Percentiles rank a stretch among this genome's conserved stretches.
Conservation (phyloP, 371 early-diverging fungal genomes). For the Dichotomocladium elegans region DNA sequence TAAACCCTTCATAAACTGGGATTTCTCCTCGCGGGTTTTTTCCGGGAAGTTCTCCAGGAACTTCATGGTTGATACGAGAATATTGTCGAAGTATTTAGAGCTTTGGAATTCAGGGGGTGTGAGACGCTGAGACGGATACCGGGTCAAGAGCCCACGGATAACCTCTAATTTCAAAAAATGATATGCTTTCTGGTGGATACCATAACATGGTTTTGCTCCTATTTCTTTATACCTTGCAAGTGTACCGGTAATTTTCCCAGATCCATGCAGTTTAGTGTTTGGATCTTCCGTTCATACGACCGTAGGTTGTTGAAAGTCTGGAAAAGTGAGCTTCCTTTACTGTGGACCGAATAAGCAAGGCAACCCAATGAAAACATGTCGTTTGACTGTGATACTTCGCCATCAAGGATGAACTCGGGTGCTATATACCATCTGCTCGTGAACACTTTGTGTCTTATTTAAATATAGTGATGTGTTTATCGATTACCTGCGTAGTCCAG, state of each 20-base stretch:
- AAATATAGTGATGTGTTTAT: background rate
- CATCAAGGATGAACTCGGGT: slow-evolving; percentile 72
- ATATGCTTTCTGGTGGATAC: background rate
- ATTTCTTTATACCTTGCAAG: slow-evolving; percentile 38
- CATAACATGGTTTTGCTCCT: background rate
- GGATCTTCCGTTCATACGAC: slow-evolving; percentile 63
- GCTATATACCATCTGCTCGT: slow-evolving; percentile 37
- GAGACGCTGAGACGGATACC: slow-evolving; percentile 58
- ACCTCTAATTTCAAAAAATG: slow-evolving; percentile 29
- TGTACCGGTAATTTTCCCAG: slow-evolving; percentile 50
- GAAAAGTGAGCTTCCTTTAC: slow-evolving; percentile 65
- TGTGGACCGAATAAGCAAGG: slow-evolving; percentile 71
- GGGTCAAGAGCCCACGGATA: slow-evolving; percentile 49
- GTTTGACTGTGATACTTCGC: slow-evolving; percentile 48
- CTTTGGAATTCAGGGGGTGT: slow-evolving; percentile 60
- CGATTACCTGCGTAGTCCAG: slow-evolving; percentile 63
- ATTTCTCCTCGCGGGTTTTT: slow-evolving; percentile 74
- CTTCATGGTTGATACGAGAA: slow-evolving; percentile 74
- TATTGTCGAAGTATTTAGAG: slow-evolving; percentile 74
- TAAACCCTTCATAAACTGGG: slow-evolving; percentile 78
- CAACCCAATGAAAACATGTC: slow-evolving; percentile 87
- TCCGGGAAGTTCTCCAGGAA: slow-evolving; percentile 79
- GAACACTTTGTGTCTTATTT: background rate
- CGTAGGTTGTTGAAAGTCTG: slow-evolving; percentile 62
- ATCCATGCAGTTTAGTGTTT: slow-evolving; percentile 35